Conservation (phyloP, 148 eudicot genomes). For the Chenopodium album region DNA sequence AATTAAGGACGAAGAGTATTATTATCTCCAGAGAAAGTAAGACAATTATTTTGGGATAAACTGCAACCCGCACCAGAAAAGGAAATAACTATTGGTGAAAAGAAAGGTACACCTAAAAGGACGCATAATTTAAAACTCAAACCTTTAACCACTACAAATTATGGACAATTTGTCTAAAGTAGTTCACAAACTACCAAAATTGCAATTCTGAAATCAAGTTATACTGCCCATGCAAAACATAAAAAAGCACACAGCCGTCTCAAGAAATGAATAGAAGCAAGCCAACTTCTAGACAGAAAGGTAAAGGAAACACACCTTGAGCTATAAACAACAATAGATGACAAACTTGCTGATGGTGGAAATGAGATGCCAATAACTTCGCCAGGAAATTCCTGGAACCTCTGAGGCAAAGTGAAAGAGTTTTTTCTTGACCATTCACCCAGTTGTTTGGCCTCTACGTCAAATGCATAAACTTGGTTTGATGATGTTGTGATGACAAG, state of each 20-base stretch:
- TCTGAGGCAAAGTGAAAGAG: slow-evolving; percentile 60
- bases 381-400: slow-evolving; percentile 86
- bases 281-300: background rate
- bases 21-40: no score
- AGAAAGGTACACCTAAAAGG: no score
- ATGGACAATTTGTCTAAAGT: background rate
- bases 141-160: background rate
- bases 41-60: no score
- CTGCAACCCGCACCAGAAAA: no score
- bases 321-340: slow-evolving; percentile 72
- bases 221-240: background rate
- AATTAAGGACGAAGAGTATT: no score
- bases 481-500: slow-evolving; percentile 82
- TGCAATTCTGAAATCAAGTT: background rate
- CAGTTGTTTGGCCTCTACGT: slow-evolving; percentile 85
- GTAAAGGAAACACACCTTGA: slow-evolving; percentile 50
- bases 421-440: slow-evolving; percentile 77
- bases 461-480: slow-evolving; percentile 85
- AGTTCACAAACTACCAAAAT: background rate
- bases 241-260: background rate
- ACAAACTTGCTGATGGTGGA: slow-evolving; percentile 63
- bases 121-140: background rate
- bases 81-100: no score
- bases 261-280: background rate
- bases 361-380: slow-evolving; percentile 94